Base-by-base conservation (phyloP, 345 rosid genomes). In the Camelina laxa region DNA sequence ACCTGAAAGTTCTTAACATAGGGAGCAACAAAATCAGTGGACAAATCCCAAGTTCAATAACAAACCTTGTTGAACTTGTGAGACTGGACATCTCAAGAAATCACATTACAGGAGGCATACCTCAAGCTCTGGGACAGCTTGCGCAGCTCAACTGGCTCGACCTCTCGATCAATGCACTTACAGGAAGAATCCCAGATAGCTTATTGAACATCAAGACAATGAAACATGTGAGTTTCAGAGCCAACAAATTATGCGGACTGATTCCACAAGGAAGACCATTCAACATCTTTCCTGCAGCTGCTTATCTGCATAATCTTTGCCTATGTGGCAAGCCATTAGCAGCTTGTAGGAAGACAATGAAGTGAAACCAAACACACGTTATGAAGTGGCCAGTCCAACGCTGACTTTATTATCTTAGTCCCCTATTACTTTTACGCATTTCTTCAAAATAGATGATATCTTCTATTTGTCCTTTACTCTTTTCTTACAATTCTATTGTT, bases 221-320 rank as follows among this genome's bases (percentile, higher is more conserved):
- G 56, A 84, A 65, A 58, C 97, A 91, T 81, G 98, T 74, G 53
- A 91, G 80, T 80, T 94, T 94, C 85, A 90, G 96, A 70, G 89
- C 91, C 50, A 94, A 94, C 78, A 81, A 82, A 76, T 81, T 94
- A n/a, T 94, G 98, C 16, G 98, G 98, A 51, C 81, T 81, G 79
- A 94, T 94, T 58, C 98, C 98, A 14, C 97, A 94, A 76, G 91
- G 91, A 19, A 87, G 92, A 75, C 98, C 98, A 36, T 90, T 84
- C 72, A 87, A 84, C 72, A 78, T 87, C 61, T 94, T 94, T 70
- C 95, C 90, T 9, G 84, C 87, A 17, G 83, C 79, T 62, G 96
- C 98, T 61, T 94, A 91, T 84, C 89, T 87, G 50, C 96, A 94
- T 67, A 94, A 91, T 74, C 85, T 88, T 36, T 94, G 98, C 87